These are phyloP conservation scores for Eucalyptus tenuipes DNA, from an alignment of 345 rosid genomes.

Conservation along the genomic window DNA sequence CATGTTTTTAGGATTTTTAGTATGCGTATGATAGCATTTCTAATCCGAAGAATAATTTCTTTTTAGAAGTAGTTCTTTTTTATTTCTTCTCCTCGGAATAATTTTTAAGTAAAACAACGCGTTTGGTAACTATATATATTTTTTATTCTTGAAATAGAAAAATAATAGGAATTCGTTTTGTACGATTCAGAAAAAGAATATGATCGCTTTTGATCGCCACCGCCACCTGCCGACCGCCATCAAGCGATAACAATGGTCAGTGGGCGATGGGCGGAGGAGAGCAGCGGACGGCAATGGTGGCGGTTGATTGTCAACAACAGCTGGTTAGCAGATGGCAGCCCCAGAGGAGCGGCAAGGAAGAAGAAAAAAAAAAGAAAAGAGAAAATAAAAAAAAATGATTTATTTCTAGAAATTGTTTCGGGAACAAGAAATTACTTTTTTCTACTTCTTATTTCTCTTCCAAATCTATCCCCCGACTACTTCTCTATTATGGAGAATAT, in stretches of 20 bases:
- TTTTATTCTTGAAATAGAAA: fast-evolving
- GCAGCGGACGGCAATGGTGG: fast-evolving
- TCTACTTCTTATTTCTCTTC: too few relatives aligned
- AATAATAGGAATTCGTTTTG: fast-evolving
- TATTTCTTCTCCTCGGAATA: too few relatives aligned
- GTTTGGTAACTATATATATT: fast-evolving
- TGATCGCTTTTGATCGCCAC: fast-evolving
- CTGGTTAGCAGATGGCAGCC: fast-evolving
- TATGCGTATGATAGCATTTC: fast-evolving
- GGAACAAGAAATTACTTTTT: too few relatives aligned
- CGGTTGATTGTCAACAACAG: fast-evolving
- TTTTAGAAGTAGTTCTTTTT: too few relatives aligned
- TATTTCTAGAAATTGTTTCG: too few relatives aligned
- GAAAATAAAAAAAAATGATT: too few relatives aligned
- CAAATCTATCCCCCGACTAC: fast-evolving
- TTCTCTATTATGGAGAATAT: too few relatives aligned
- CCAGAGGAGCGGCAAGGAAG: fast-evolving
- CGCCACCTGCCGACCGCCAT: fast-evolving
- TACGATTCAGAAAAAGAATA: too few relatives aligned
- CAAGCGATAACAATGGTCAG: fast-evolving
- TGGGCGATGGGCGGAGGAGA: too few relatives aligned
- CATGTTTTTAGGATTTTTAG: background rate
- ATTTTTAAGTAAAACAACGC: fast-evolving
- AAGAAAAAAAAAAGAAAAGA: too few relatives aligned
- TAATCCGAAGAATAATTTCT: too few relatives aligned